Base-by-base conservation (phyloP, 2,329 filamentous ascomycete species). In the Apiospora rasikravindrae region DNA sequence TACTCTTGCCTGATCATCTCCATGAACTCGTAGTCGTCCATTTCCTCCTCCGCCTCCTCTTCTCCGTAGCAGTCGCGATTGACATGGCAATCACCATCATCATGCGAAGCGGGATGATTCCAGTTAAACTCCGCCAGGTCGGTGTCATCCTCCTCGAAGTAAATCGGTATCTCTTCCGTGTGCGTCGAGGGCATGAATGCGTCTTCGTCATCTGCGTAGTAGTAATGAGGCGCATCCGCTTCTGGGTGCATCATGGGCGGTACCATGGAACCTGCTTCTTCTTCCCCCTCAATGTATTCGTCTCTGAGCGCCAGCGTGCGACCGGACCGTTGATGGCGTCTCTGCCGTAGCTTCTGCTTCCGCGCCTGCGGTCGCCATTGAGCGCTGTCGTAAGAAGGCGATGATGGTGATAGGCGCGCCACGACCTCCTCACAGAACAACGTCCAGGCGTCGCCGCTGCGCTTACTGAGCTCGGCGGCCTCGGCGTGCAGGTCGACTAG, bases 371-470 rank as follows among this genome's bases (percentile, higher is more conserved):
- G 4, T 37, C 67, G 44, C 26, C 24, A 42, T 24, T 6, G 67
- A 16, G 11, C 42, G 14, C 7, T 10, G 1, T 49, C 24, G 10
- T n/a, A 19, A 2, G 7, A 2, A 5, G 16, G 14, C 44, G 29
- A 33, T 10, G 26, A 22, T 11, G 29, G n/a, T n/a, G 45, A 26
- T 10, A 69, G 22, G 1, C 68, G 47, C 68, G 47, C 37, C 10
- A 69, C 3, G 10, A 69, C 14, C 19, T 26, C 68, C 47, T 57
- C 47, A n/a, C 68, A 51, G 29, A 69, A 51, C 68, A 40, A 11
- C 11, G 47, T 29, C 68, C 68, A 69, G 3, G 68, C 47, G 10
- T 57, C 37, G 47, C 47, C 68, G 33, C 45, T 40, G 29, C 68
- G 68, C 29, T 44, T 33, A n/a, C 13, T 24, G 22, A 51, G 47